Percentiles rank a stretch among this genome's conserved stretches.
These are phyloP conservation scores for Colletotrichum sp. DNA, from an alignment of 2,329 filamentous ascomycete genomes.

Conservation along the genomic window DNA sequence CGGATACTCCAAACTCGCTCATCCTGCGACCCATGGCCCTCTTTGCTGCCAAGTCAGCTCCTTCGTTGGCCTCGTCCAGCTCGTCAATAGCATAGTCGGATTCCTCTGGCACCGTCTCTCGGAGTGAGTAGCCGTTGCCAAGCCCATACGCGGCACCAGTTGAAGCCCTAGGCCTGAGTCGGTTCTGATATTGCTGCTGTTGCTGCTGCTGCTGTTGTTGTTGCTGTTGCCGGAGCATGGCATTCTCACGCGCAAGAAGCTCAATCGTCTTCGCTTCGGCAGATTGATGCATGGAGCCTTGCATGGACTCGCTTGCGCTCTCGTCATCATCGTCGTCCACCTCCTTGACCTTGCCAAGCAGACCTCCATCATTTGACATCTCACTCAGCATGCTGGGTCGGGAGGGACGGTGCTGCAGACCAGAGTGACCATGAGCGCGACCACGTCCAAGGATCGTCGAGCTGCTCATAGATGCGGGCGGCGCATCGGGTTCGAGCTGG, in stretches of 20 bases:
- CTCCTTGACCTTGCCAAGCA: slow-evolving; percentile 73
- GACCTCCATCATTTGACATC: slow-evolving; percentile 67
- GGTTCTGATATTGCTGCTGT: slow-evolving; percentile 56
- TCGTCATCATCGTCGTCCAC: slow-evolving; percentile 71
- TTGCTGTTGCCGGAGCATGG: slow-evolving; percentile 60
- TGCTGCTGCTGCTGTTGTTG: slow-evolving; percentile 42
- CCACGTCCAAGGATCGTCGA: slow-evolving; percentile 58
- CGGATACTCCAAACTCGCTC: slow-evolving; percentile 59
- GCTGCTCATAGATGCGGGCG: slow-evolving; percentile 45
- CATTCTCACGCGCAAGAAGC: slow-evolving; percentile 66
- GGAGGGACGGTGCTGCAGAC: slow-evolving; percentile 81
- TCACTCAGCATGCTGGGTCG: slow-evolving; percentile 78
- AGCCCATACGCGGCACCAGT: slow-evolving; percentile 58
- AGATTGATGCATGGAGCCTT: slow-evolving; percentile 58
- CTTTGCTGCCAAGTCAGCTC: slow-evolving; percentile 50
- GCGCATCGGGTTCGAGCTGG: slow-evolving; percentile 76
- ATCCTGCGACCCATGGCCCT: slow-evolving; percentile 55
- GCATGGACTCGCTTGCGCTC: slow-evolving; percentile 59
- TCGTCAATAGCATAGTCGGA: slow-evolving; percentile 78
- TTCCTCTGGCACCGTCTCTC: slow-evolving; percentile 66
- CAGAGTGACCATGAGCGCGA: slow-evolving; percentile 61
- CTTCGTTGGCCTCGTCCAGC: slow-evolving; percentile 66
- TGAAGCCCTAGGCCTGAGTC: slow-evolving; percentile 62
- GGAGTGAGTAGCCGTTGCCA: slow-evolving; percentile 63
- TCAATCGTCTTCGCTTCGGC: slow-evolving; percentile 68